phyloP scores from a whole-genome alignment of 768 basidiomycete species.

The Kwoniella dejecticola region DNA sequence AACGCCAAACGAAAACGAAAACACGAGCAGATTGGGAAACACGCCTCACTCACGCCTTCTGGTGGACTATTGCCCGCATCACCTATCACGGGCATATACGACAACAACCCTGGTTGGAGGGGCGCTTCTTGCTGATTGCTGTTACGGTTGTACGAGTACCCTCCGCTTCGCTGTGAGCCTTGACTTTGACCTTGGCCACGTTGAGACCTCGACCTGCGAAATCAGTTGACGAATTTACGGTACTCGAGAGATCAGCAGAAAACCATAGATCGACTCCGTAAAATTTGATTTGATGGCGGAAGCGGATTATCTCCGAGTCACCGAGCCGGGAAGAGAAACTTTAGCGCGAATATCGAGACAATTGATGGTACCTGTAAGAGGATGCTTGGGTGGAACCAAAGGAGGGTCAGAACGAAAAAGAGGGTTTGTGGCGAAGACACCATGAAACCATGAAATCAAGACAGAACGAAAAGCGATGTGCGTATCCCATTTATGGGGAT shows the following conservation, averaged over 20 bases:
- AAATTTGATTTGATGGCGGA: neutral
- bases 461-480: neutral
- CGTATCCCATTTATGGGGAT: neutral
- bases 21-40: neutral
- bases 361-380: constrained; percentile 12
- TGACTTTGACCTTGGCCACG: neutral
- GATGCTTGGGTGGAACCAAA: neutral
- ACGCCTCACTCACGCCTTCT: constrained; percentile 1
- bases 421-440: neutral
- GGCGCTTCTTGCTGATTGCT: neutral
- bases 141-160: neutral
- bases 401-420: constrained; percentile 2
- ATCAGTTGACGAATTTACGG: too few species aligned
- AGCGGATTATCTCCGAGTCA: neutral
- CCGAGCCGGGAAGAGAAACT: neutral
- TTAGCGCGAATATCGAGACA: neutral
- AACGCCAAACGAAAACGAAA: too few species aligned
- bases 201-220: too few species aligned
- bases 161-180: neutral
- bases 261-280: too few species aligned
- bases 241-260: too few species aligned
- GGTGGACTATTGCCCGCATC: constrained; percentile 15
- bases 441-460: neutral
- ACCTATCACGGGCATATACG: constrained; percentile 10
- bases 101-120: constrained; percentile 7